These are phyloP conservation scores for Hordeum marinum DNA, from an alignment of 176 grass and related monocot genomes.

Conservation along the genomic window DNA sequence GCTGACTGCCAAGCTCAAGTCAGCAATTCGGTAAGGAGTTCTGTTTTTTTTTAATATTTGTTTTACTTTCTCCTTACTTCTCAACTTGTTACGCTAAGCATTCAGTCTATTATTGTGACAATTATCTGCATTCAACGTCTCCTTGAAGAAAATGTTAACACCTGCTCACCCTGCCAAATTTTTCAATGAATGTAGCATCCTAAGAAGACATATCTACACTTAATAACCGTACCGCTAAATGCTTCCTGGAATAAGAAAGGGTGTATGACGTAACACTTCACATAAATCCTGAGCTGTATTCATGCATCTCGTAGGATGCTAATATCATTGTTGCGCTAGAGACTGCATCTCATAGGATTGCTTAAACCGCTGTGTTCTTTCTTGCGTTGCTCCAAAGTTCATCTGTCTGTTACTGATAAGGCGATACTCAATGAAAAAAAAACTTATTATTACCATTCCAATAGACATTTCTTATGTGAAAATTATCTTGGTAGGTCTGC, in stretches of 20 bases:
- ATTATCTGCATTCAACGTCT: background rate
- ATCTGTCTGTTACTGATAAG: background rate
- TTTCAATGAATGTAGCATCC: background rate
- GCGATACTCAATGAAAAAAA: background rate
- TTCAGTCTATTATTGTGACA: background rate
- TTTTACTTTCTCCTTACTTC: background rate
- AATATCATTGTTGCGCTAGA: background rate
- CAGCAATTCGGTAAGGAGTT: conserved; percentile 50
- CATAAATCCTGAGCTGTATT: background rate
- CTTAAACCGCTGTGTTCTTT: background rate
- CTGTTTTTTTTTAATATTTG: background rate
- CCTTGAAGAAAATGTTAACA: background rate
- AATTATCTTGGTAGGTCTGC: conserved; percentile 27
- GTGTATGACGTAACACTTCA: background rate
- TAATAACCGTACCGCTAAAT: background rate
- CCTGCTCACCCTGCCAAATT: background rate
- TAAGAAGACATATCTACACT: background rate
- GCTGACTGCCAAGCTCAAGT: conserved; percentile 84
- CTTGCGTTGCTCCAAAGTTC: background rate
- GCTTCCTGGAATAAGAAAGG: background rate
- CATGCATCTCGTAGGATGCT: background rate
- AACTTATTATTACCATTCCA: background rate
- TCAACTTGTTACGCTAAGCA: background rate
- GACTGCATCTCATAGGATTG: background rate
- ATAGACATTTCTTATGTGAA: background rate